Evolutionary conservation across 352 stramenopile species (phyloP), one percentile per base, ranked within the genome.

Genomic region (Phytophthora boehmeriae): DNA sequence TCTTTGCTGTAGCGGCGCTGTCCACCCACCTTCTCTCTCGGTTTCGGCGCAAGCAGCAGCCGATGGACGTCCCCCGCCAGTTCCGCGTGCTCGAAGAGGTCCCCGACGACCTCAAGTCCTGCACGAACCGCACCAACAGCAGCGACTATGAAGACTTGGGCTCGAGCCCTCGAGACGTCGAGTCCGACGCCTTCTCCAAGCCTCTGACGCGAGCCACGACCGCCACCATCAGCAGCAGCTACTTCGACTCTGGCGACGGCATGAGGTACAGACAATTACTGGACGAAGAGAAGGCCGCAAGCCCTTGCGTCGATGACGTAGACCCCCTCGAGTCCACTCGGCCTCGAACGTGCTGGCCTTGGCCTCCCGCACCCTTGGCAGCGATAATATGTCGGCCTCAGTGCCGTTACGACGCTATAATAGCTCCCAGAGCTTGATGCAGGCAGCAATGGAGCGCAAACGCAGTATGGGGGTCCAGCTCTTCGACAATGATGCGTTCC

Each of bases 321-420:
- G 25, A 30, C 25, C 25, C 0, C 36, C 66, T 4, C 49, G 47
- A 2, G 55, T 69, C 22, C 63, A 71, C 27, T 70, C 63, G 2
- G 63, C 68, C 19, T 72, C 68, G 17, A 73, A 76, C 25, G 63
- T 76, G n/a, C 42, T 76, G 59, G 59, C 59, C 8, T 36, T 76
- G 13, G 38, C 63, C 1, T 64, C 67, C 4, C 57, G 63, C 10
- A 28, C 10, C 13, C 63, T 54, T n/a, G 14, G 50, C 14, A 57
- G 38, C 0, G 62, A 76, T 19, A 49, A 41, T 28, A 19, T 73
- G 14, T 59, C 59, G 52, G 44, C 68, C 3, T 66, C 68, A 0
- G 55, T 66, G 36, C 68, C 68, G 9, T 63, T 78, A 44, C 42
- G 65, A 19, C 69, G 69, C 44, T 71, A 65, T 20, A 78, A 78